These are phyloP conservation scores for Heterococcus sp. DNA, from an alignment of 108 stramenopile genomes.

Conservation along the genomic window DNA sequence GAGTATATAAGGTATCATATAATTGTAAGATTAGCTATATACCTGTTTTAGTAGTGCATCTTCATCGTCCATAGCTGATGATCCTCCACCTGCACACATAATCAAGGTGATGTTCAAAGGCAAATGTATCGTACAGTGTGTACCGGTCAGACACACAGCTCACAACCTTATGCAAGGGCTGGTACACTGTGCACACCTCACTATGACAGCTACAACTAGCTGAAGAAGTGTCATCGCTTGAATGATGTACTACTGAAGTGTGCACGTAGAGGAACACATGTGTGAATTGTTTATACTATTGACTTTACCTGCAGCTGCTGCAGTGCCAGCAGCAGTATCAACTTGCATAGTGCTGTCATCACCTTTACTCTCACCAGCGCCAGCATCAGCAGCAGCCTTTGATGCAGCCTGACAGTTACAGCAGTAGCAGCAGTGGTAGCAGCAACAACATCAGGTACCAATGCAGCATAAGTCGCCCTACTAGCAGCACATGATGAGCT, in stretches of 20 bases:
- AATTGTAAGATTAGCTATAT: too few species aligned
- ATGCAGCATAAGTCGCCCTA: conserved; percentile 46
- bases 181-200: conserved; percentile 6
- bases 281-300: too few species aligned
- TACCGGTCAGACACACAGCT: too few species aligned
- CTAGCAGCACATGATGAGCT: too few species aligned
- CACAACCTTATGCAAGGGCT: neutral
- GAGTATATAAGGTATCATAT: too few species aligned
- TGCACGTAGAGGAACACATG: too few species aligned
- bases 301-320: too few species aligned
- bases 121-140: too few species aligned
- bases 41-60: conserved; percentile 78
- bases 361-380: neutral
- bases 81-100: conserved; percentile 46
- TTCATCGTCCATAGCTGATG: conserved; percentile 67
- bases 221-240: conserved; percentile 41
- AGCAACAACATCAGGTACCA: conserved; percentile 47
- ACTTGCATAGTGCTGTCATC: neutral
- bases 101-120: conserved; percentile 6
- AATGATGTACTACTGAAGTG: neutral
- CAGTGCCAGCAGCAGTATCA: neutral
- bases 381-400: conserved; percentile 4
- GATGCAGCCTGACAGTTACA: conserved; percentile 2
- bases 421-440: conserved; percentile 4
- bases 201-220: neutral